Conservation (phyloP, 352 stramenopile genomes). For the Phytophthora kernoviae region DNA sequence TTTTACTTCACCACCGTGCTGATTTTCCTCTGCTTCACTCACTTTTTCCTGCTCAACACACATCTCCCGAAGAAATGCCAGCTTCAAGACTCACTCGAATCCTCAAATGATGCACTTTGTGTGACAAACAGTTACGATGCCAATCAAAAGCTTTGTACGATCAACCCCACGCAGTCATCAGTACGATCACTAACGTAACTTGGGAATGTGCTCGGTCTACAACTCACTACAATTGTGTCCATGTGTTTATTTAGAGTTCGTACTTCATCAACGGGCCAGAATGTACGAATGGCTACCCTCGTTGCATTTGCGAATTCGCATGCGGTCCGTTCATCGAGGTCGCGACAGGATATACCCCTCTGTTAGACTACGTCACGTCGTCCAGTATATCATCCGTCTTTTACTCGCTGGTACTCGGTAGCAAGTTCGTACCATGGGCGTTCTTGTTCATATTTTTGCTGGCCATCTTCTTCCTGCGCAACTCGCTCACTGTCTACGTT, state of each 20-base stretch:
- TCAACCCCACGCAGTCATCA: conserved; percentile 38
- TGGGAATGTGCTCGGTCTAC: background rate
- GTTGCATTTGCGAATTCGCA: conserved; percentile 61
- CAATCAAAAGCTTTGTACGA: conserved; percentile 34
- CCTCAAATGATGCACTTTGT: conserved; percentile 21
- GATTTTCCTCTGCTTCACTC: conserved; percentile 65
- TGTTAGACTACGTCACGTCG: conserved; percentile 37
- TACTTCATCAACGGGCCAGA: conserved; percentile 53
- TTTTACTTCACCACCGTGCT: conserved; percentile 80
- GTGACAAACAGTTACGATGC: conserved; percentile 31
- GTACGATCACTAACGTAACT: conserved; percentile 21
- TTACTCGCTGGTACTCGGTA: conserved; percentile 45
- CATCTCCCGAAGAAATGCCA: conserved; percentile 60
- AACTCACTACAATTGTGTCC: conserved; percentile 1
- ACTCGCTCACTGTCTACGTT: conserved; percentile 58
- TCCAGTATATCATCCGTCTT: conserved; percentile 32
- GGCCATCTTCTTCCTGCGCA: conserved; percentile 52
- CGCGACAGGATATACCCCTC: conserved; percentile 45
- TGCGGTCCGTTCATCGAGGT: conserved; percentile 64
- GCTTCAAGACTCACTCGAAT: conserved; percentile 47
- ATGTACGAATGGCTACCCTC: conserved; percentile 52
- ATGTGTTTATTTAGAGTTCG: conserved; percentile 30
- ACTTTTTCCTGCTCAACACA: conserved; percentile 61
- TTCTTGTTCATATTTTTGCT: conserved; percentile 43
- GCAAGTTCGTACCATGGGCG: conserved; percentile 43